Evolutionary conservation across 805 yeast species (phyloP).

Genomic region (Wickerhamomyces alni): DNA sequence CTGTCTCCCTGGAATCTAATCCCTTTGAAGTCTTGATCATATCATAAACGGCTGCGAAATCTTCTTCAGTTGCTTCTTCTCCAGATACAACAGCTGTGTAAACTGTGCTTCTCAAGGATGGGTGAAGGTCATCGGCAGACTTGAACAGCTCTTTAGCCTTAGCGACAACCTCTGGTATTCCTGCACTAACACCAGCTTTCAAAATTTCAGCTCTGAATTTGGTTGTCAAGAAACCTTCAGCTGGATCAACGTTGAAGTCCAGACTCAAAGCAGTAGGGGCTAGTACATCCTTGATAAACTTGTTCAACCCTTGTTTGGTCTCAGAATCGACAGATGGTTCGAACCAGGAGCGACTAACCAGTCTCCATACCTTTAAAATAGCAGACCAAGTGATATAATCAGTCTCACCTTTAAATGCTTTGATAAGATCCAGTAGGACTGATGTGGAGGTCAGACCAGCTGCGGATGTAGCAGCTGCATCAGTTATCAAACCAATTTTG

Average conservation of each 20-base stretch:
- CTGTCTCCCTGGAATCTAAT: conserved; percentile 61
- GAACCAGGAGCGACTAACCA: conserved; percentile 44
- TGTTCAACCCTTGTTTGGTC: conserved; percentile 40
- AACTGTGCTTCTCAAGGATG: conserved; percentile 65
- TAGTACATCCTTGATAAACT: conserved; percentile 47
- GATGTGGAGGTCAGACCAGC: conserved; percentile 63
- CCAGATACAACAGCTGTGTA: conserved; percentile 63
- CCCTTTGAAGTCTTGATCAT: conserved; percentile 53
- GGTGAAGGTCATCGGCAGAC: conserved; percentile 56
- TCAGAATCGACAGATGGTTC: conserved; percentile 35
- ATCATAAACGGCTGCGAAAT: conserved; percentile 53
- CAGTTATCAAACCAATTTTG: conserved; percentile 70
- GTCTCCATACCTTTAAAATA: conserved; percentile 38
- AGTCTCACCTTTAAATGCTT: conserved; percentile 50
- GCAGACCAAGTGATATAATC: conserved; percentile 64
- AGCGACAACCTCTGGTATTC: conserved; percentile 38
- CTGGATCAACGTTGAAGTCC: conserved; percentile 53
- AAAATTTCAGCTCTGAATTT: conserved; percentile 62
- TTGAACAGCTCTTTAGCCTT: conserved; percentile 40
- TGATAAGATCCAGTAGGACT: conserved; percentile 50
- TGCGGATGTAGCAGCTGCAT: conserved; percentile 58
- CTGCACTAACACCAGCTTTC: conserved; percentile 48
- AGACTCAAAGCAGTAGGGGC: conserved; percentile 45
- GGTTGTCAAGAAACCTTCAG: conserved; percentile 53
- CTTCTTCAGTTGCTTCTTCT: conserved; percentile 51